Base-by-base conservation (phyloP, 306 rosid genomes). In the Vigna hirtella region DNA sequence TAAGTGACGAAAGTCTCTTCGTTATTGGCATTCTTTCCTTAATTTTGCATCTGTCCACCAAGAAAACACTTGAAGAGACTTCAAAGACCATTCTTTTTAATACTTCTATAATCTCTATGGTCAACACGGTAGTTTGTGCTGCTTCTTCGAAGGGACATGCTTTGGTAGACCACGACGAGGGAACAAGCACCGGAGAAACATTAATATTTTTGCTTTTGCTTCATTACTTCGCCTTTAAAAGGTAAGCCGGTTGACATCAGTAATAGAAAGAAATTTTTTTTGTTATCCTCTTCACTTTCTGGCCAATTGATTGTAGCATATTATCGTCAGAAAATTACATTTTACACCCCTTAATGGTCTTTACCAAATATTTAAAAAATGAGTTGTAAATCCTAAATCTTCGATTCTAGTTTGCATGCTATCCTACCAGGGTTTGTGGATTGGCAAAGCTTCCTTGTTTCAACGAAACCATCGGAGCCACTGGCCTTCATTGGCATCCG, bases 61-160 rank as follows among this genome's bases (percentile, higher is more conserved):
- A 68, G 50, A 84, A 83, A 57, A 86, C 82, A 72, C 90, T 95
- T 49, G 72, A 78, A 42, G 97, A 88, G 87, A 86, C 96, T 87
- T 86, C 98, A 51, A 95, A 92, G 88, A 48, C 82, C 65, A 85
- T 95, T 49, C 82, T 88, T 71, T 88, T 85, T 34, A 90, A 90
- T 83, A 83, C 93, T 79, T 65, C 83, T 72, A 49, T 89, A 64
- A 78, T 79, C 74, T 81, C 91, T 58, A n/a, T 77, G 58, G 87
- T 81, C 76, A 89, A 89, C 85, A 78, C 81, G 7, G 57, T 79
- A 65, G 79, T 92, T 66, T 62, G 70, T 50, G 88, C 86, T 50
- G 93, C 95, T 42, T 79, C 87, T 79, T 80, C 87, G 66, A 88
- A 89, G 76, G 98, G 98, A 51, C 92, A 95, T 70, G 95, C 97